phyloP scores from a whole-genome alignment of 306 rosid genomes.

The Lablab purpureus region DNA sequence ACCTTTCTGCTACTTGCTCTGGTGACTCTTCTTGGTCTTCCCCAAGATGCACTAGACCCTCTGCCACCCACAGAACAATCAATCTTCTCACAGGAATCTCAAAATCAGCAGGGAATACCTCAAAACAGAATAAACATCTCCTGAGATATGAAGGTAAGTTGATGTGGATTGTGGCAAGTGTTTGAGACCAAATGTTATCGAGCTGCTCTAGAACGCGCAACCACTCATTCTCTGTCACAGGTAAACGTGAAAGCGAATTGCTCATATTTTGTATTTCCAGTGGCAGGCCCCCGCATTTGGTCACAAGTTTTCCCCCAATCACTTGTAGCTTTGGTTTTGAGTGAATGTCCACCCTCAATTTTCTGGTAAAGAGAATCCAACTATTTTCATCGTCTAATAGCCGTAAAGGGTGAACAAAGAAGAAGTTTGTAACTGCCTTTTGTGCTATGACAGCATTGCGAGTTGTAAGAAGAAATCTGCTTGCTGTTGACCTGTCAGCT shows the following conservation, averaged over 20 bases:
- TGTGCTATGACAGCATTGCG: no score
- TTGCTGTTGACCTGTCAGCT: no score
- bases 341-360: background rate
- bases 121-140: conserved; percentile 38
- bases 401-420: conserved; percentile 11
- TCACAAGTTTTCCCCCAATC: conserved; percentile 11
- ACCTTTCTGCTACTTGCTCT: conserved; percentile 39
- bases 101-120: conserved; percentile 41
- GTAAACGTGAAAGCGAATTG: background rate
- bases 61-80: conserved; percentile 53
- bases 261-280: conserved; percentile 27
- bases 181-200: background rate
- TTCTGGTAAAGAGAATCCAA: conserved; percentile 25
- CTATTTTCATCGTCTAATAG: conserved; percentile 43
- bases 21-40: background rate
- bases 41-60: conserved; percentile 6
- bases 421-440: no score
- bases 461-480: no score
- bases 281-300: conserved; percentile 49
- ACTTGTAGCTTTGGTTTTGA: background rate
- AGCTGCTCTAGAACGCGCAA: background rate
- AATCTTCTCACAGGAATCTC: conserved; percentile 54
- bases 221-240: conserved; percentile 8
- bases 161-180: background rate
- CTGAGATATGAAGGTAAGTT: conserved; percentile 9